Percentiles rank a stretch among this genome's conserved stretches.
Conservation (phyloP, 83 land plant species). For the Picea mariana region DNA sequence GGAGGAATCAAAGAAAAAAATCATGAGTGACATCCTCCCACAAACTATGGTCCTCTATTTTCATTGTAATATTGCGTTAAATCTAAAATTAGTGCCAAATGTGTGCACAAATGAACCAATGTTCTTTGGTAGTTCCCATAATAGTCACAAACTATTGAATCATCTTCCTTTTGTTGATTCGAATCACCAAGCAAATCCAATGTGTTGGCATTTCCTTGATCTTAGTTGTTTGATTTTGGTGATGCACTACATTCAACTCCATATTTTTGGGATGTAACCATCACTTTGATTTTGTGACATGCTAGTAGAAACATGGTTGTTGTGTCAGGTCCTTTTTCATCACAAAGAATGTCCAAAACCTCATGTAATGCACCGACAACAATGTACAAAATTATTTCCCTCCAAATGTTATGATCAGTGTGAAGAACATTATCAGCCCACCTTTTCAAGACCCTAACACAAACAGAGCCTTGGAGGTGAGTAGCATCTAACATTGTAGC, state of each 20-base stretch:
- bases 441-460: conserved; percentile 83
- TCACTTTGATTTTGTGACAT: conserved; percentile 79
- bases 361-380: conserved; percentile 89
- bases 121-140: conserved; percentile 89
- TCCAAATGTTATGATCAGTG: conserved; percentile 88
- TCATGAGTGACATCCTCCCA: too few relatives aligned
- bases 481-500: too few relatives aligned
- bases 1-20: too few relatives aligned
- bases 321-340: conserved; percentile 77
- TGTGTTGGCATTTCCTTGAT: conserved; percentile 18
- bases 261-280: conserved; percentile 18
- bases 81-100: conserved; percentile 47
- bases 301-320: conserved; percentile 94
- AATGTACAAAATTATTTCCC: conserved; percentile 82
- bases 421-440: conserved; percentile 91
- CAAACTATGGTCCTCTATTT: too few relatives aligned
- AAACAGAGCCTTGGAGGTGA: too few relatives aligned
- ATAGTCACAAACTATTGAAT: conserved; percentile 80
- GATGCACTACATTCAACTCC: conserved; percentile 16
- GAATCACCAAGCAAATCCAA: conserved; percentile 63
- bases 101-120: conserved; percentile 88
- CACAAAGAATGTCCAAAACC: conserved; percentile 88
- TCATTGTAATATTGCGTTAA: not conserved
- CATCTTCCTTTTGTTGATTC: conserved; percentile 58
- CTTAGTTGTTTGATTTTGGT: conserved; percentile 14